phyloP scores from a whole-genome alignment of 1,284 basidiomycete species.

The Ustilago sp. region DNA sequence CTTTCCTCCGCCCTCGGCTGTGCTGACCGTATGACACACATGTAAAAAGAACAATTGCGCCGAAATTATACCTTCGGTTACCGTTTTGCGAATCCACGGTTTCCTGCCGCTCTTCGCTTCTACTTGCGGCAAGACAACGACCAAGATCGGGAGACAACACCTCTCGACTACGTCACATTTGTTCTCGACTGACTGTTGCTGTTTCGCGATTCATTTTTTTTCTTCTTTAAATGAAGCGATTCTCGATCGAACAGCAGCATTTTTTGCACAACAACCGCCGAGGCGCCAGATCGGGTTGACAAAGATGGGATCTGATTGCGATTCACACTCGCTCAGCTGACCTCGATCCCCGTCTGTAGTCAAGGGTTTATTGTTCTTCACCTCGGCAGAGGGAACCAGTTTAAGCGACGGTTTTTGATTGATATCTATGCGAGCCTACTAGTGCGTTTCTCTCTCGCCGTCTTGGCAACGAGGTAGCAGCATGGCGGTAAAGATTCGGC shows the following conservation, averaged over 20 bases:
- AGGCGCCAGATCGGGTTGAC: constrained; percentile 6
- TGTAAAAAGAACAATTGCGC: constrained; percentile 8
- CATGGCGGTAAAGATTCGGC: constrained; percentile 20
- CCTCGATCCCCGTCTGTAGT: background rate
- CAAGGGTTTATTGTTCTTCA: background rate
- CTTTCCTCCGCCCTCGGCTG: background rate
- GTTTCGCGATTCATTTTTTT: background rate
- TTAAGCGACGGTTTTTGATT: background rate
- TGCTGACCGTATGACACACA: background rate
- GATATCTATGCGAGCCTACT: background rate
- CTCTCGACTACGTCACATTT: constrained; percentile 17
- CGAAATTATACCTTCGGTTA: constrained; percentile 37
- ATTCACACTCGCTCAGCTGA: background rate
- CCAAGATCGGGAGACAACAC: background rate
- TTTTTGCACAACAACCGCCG: background rate
- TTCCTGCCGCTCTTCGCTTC: background rate
- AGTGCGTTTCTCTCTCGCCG: background rate
- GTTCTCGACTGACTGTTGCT: background rate
- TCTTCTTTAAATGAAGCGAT: background rate
- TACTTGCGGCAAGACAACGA: background rate
- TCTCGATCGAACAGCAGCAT: constrained; percentile 3
- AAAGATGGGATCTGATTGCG: background rate
- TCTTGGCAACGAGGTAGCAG: background rate
- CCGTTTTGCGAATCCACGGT: background rate
- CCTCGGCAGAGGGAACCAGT: background rate